Evolutionary conservation across 768 basidiomycete genomes (phyloP).

Genomic region (Russula brevipes): DNA sequence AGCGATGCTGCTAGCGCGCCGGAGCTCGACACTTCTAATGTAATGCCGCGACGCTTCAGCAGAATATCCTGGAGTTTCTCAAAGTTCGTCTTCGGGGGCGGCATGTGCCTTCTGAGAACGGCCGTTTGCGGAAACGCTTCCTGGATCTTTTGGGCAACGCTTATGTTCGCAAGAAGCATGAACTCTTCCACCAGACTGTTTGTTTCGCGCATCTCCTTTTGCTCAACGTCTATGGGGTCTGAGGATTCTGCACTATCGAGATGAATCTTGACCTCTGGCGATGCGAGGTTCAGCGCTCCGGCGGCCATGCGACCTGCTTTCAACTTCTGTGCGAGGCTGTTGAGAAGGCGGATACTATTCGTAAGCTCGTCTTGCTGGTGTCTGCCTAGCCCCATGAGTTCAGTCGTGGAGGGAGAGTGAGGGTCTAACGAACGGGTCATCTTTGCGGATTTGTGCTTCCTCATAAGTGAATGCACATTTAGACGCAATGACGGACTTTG

Average conservation of each 20-base stretch:
- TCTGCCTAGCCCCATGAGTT: constrained; percentile 36
- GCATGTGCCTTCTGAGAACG: constrained; percentile 84
- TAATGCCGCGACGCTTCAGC: constrained; percentile 74
- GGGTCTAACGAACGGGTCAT: constrained; percentile 65
- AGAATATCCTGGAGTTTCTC: constrained; percentile 94
- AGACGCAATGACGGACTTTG: constrained; percentile 94
- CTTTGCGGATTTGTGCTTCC: constrained; percentile 90
- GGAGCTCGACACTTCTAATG: constrained; percentile 85
- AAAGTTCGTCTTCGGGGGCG: constrained; percentile 90
- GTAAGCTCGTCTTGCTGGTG: constrained; percentile 77
- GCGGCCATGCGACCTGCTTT: constrained; percentile 85
- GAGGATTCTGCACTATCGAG: constrained; percentile 89
- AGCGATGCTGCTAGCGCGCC: constrained; percentile 83
- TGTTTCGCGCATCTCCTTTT: constrained; percentile 87
- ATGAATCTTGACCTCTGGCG: constrained; percentile 97
- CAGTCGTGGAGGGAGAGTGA: not conserved
- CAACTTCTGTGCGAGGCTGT: constrained; percentile 78
- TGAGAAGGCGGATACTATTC: constrained; percentile 80
- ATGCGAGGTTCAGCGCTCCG: constrained; percentile 96
- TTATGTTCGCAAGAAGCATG: constrained; percentile 97
- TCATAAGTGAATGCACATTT: constrained; percentile 97
- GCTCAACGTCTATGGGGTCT: constrained; percentile 95
- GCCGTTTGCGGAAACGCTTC: constrained; percentile 95
- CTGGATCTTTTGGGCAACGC: constrained; percentile 86
- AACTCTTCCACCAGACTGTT: constrained; percentile 98